Evolutionary conservation across 805 yeast genomes (phyloP).

Genomic region (Tetrapisispora pingtungensis): DNA sequence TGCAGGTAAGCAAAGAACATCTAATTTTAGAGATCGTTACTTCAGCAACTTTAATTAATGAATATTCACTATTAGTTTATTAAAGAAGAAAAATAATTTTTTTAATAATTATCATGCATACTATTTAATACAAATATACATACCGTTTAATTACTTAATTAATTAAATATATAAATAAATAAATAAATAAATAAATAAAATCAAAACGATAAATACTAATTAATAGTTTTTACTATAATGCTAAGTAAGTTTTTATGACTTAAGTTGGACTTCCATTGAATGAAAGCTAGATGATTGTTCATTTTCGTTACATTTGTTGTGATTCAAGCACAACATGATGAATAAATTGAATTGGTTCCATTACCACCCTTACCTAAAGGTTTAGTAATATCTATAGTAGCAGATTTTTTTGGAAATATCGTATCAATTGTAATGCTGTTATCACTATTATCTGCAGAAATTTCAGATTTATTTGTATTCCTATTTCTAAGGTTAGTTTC

Average conservation of each 20-base stretch:
- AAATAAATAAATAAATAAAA: not conserved
- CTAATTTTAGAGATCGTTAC: constrained; percentile 67
- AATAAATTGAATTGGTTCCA: constrained; percentile 5
- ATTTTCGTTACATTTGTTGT: not conserved
- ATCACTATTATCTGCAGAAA: not conserved
- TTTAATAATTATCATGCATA: not conserved
- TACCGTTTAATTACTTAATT: not conserved
- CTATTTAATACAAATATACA: not conserved
- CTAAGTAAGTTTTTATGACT: not conserved
- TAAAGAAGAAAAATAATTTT: not conserved
- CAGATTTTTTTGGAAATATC: not conserved
- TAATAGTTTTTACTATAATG: not conserved
- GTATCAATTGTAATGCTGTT: not conserved
- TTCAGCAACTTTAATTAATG: constrained; percentile 49
- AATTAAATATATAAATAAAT: no score
- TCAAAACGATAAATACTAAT: not conserved
- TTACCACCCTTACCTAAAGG: constrained; percentile 17
- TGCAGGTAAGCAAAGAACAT: constrained; percentile 34
- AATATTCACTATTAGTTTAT: not conserved
- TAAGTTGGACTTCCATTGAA: not conserved
- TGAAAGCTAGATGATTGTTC: not conserved
- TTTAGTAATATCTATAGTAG: constrained; percentile 17
- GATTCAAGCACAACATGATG: constrained; percentile 4
- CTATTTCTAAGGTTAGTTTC: not conserved
- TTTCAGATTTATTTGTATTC: not conserved